Base-by-base conservation (phyloP, 257 asterid species). In the Capsicum pubescens region DNA sequence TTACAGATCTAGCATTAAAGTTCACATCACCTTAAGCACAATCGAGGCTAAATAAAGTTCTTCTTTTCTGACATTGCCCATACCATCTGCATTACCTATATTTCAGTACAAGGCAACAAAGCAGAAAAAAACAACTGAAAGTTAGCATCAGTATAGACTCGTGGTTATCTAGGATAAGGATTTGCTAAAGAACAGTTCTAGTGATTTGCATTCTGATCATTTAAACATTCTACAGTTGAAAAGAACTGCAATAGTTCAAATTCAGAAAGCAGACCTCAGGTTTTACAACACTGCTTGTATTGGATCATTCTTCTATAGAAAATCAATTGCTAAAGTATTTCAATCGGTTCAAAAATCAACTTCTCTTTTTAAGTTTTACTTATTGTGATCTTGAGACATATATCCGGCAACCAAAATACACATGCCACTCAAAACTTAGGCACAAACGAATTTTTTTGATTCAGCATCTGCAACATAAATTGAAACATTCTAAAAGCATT, bases 51-150 rank as follows among this genome's bases (percentile, higher is more conserved):
- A 87, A 82, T 90, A 88, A 59, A 97, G 90, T 92, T 97, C 98
- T 90, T 93, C 92, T 88, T 91, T 92, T 88, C 99, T 92, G 67
- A 87, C 83, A 86, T 70, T 86, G 72, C 99, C 99, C 90, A 87
- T 84, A 76, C 96, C 97, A 82, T 93, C 97, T 36, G 97, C 95
- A 72, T 94, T 88, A 67, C 99, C 99, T 96, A 80, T 84, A 80
- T 72, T 86, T 36, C 19, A 72, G 5, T 26, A 14, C 50, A 77
- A 77, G 54, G 81, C 13, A 11, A 77, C 64, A 77, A 77, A 77
- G 48, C 64, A 54, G 50, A 77, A 77, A 26, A 26, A 26, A 77
- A 54, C 13, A 26, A 77, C 48, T 26, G 81, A 54, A 77, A 54
- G 81, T 77, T 77, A 77, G 81, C 26, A 54, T 77, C 81, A 54